These are phyloP conservation scores for Stagonosporopsis chrysanthemi DNA, from an alignment of 2,329 filamentous ascomycete species.

Conservation along the genomic window DNA sequence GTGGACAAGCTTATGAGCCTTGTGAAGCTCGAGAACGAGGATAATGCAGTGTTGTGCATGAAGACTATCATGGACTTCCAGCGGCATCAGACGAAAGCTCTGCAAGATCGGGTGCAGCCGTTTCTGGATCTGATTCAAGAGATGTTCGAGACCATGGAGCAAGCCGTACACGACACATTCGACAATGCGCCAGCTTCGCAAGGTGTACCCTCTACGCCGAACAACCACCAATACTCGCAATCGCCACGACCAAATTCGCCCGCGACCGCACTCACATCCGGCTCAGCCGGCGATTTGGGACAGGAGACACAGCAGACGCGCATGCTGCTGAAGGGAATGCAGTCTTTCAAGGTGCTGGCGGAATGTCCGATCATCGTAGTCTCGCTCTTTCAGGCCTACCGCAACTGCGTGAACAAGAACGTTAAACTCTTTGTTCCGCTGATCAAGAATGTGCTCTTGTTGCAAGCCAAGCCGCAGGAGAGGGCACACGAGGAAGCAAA, in stretches of 20 bases:
- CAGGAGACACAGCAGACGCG: constrained; percentile 83
- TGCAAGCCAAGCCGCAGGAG: constrained; percentile 92
- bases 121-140: constrained; percentile 94
- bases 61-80: constrained; percentile 98
- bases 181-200: constrained; percentile 72
- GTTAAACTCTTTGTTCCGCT: constrained; percentile 91
- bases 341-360: constrained; percentile 97
- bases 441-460: constrained; percentile 86
- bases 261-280: constrained; percentile 79
- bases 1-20: constrained; percentile 90
- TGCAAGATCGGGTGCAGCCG: constrained; percentile 81
- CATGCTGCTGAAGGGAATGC: constrained; percentile 89
- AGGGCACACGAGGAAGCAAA: constrained; percentile 88
- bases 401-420: constrained; percentile 78
- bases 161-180: constrained; percentile 93
- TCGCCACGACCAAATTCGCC: constrained; percentile 91
- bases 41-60: constrained; percentile 97
- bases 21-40: constrained; percentile 92
- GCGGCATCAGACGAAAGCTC: constrained; percentile 86
- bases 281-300: constrained; percentile 74
- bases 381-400: constrained; percentile 94
- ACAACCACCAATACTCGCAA: constrained; percentile 73
- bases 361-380: constrained; percentile 99
- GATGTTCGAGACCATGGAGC: constrained; percentile 93
- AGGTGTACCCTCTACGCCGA: constrained; percentile 69